These are phyloP conservation scores for Cutaneotrichosporon sp. DNA, from an alignment of 1,284 basidiomycete species.

Conservation along the genomic window DNA sequence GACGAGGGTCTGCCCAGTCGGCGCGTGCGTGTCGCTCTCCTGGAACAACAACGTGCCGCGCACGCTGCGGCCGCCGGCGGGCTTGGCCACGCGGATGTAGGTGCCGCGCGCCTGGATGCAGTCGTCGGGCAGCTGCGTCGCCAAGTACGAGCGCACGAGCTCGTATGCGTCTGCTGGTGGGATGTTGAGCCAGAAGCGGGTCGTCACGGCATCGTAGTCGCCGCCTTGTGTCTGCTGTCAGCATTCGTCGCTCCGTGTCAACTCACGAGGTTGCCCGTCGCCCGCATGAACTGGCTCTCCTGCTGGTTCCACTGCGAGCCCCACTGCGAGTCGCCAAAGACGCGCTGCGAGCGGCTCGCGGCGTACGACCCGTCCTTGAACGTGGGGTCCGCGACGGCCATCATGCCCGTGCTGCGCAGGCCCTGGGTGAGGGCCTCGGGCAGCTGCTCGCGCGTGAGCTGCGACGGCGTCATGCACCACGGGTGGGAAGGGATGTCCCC, in stretches of 20 bases:
- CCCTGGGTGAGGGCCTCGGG: conserved; percentile 70
- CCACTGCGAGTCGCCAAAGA: conserved; percentile 40
- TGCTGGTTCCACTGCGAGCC: conserved; percentile 43
- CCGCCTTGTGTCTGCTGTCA: conserved; percentile 45
- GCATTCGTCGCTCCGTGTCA: neutral
- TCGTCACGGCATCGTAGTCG: conserved; percentile 43
- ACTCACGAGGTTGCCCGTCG: conserved; percentile 50
- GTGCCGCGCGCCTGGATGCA: conserved; percentile 28
- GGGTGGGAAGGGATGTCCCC: conserved; percentile 68
- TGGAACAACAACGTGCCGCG: conserved; percentile 36
- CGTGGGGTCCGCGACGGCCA: conserved; percentile 65
- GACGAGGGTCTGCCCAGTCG: conserved; percentile 38
- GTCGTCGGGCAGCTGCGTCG: conserved; percentile 19
- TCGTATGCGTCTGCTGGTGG: conserved; percentile 30
- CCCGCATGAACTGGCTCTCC: conserved; percentile 52
- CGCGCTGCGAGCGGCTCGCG: conserved; percentile 41
- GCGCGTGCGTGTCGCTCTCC: conserved; percentile 37
- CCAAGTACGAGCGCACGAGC: conserved; percentile 33
- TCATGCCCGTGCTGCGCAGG: conserved; percentile 65
- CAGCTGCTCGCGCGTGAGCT: conserved; percentile 65
- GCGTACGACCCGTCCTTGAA: conserved; percentile 47
- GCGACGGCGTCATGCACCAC: conserved; percentile 71
- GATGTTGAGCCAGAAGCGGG: conserved; percentile 49
- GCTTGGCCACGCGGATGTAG: conserved; percentile 36
- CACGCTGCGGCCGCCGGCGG: conserved; percentile 43